These are phyloP conservation scores for Backusella macrospora DNA, from an alignment of 192 early-diverging fungal genomes.

Conservation along the genomic window DNA sequence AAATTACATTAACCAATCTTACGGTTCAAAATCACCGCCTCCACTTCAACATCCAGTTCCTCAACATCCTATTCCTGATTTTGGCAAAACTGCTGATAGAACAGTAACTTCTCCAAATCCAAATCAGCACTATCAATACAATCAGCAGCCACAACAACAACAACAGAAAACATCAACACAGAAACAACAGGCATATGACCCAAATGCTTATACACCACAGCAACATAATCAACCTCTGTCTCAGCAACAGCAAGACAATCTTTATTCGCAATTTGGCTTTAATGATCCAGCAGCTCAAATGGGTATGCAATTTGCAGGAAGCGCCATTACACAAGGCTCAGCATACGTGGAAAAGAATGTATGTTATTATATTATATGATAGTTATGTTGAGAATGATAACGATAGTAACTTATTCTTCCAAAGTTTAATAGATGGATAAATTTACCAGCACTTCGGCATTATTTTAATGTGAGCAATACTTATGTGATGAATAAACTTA, in stretches of 20 bases:
- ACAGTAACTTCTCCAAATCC: conserved; percentile 50
- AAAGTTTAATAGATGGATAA: conserved; percentile 82
- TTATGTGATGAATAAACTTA: conserved; percentile 89
- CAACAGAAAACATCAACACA: conserved; percentile 38
- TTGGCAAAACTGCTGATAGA: conserved; percentile 39
- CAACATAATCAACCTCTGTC: conserved; percentile 25
- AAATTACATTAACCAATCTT: conserved; percentile 14
- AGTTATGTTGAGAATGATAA: neutral
- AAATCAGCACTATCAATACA: conserved; percentile 32
- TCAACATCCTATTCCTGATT: conserved; percentile 59
- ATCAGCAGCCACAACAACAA: conserved; percentile 26
- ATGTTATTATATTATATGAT: conserved; percentile 27
- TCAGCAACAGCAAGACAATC: conserved; percentile 30
- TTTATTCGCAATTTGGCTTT: conserved; percentile 53
- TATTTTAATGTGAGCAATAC: conserved; percentile 96
- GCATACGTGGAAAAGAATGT: conserved; percentile 93
- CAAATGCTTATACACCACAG: conserved; percentile 21
- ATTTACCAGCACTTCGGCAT: conserved; percentile 82
- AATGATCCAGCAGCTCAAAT: conserved; percentile 84
- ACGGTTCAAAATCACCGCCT: conserved; percentile 51
- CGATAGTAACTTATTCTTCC: neutral
- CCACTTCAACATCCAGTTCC: conserved; percentile 65
- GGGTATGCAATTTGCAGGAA: conserved; percentile 92
- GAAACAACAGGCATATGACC: conserved; percentile 24
- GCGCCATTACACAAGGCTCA: conserved; percentile 80